A percentile compares a stretch with the other conserved stretches of the same genome.
Evolutionary conservation across 2,329 filamentous ascomycete genomes (phyloP).

Genomic region (Diaporthe velutina): DNA sequence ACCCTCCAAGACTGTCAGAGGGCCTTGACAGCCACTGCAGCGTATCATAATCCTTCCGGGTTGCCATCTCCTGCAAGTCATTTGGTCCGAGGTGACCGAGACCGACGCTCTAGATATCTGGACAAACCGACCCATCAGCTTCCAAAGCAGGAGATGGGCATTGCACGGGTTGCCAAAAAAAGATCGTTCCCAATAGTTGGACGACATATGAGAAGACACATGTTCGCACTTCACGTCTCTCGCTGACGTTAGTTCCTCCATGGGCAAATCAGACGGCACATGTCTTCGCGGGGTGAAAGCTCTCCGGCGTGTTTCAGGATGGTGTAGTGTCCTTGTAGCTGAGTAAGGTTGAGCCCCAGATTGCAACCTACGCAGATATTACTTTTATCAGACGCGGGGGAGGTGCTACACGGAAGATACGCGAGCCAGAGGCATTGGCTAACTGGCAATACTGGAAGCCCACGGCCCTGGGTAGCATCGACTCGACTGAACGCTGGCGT

Average conservation of each 20-base stretch:
- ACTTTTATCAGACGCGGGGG: background rate
- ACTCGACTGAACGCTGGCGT: background rate
- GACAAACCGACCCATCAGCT: constrained; percentile 9
- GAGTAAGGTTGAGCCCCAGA: background rate
- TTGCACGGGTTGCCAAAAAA: constrained; percentile 9
- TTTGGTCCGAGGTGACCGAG: background rate
- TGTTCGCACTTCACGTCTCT: background rate
- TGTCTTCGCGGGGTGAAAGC: constrained; percentile 1
- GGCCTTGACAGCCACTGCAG: constrained; percentile 17
- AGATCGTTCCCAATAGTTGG: background rate
- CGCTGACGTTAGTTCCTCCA: background rate
- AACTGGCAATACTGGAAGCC: background rate
- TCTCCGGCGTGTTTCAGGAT: constrained; percentile 15
- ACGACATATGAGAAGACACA: constrained; percentile 2
- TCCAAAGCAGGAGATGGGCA: background rate
- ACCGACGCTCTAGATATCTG: background rate
- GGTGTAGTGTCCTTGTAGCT: background rate
- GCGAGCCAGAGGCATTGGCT: background rate
- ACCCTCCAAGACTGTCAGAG: constrained; percentile 8
- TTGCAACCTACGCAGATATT: background rate
- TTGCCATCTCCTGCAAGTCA: constrained; percentile 19
- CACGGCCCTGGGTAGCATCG: background rate
- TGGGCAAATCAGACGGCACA: constrained; percentile 14
- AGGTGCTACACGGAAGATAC: background rate
- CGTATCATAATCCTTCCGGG: constrained; percentile 7